Percentiles rank a stretch among this genome's conserved stretches.
These are phyloP conservation scores for Lactifluus volemus DNA, from an alignment of 768 basidiomycete genomes.

Conservation along the genomic window DNA sequence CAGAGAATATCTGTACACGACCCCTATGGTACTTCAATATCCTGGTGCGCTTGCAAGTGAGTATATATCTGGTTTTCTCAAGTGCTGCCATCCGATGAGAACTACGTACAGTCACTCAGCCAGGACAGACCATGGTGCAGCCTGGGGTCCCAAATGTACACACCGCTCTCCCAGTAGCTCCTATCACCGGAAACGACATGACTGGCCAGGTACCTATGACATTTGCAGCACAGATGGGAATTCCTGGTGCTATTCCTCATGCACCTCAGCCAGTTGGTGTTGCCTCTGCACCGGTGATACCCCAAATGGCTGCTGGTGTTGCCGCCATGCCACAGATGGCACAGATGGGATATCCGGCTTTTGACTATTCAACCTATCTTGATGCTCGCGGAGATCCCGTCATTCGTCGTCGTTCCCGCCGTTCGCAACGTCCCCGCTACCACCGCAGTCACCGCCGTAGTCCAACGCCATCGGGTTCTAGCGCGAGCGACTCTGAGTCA, in stretches of 20 bases:
- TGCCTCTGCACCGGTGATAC: not conserved
- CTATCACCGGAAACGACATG: not conserved
- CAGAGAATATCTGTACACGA: constrained; percentile 16
- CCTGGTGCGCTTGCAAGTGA: constrained; percentile 9
- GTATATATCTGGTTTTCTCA: not conserved
- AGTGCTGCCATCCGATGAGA: not conserved
- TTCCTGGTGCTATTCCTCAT: not conserved
- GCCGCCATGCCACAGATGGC: not conserved
- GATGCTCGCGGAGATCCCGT: not conserved
- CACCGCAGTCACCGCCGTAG: constrained; percentile 4
- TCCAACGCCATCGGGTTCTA: constrained; percentile 3
- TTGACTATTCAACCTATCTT: constrained; percentile 1
- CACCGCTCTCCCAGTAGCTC: not conserved
- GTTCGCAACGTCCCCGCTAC: not conserved
- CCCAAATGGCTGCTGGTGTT: not conserved
- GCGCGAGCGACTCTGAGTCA: not conserved
- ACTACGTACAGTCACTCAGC: constrained; percentile 1
- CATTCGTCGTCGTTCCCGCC: constrained; percentile 3
- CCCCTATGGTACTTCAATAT: constrained; percentile 17
- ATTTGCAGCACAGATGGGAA: not conserved
- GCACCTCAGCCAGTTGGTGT: not conserved
- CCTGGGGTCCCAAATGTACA: constrained; percentile 6
- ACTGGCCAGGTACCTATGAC: not conserved
- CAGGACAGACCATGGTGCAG: constrained; percentile 12
- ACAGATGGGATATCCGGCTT: not conserved